Evolutionary conservation across 495 filamentous ascomycete genomes (phyloP).

Genomic region (Aspergillus bridgeri): DNA sequence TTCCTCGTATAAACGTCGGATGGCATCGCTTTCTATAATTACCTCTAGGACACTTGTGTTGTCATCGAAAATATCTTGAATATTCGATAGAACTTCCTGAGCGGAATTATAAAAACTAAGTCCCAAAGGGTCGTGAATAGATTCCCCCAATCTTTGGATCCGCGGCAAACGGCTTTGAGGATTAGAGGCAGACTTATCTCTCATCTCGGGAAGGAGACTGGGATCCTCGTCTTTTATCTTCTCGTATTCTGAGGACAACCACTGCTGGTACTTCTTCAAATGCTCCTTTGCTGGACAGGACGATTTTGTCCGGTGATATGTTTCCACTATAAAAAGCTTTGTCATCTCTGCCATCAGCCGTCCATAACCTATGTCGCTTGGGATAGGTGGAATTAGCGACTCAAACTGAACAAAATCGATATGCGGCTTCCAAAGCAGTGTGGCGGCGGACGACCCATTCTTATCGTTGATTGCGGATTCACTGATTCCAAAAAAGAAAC

Average conservation of each 20-base stretch:
- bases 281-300: background rate
- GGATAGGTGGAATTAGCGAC: background rate
- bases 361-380: background rate
- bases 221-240: background rate
- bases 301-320: background rate
- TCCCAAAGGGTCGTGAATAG: background rate
- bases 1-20: constrained; percentile 25
- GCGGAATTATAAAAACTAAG: background rate
- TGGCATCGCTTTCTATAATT: constrained; percentile 19
- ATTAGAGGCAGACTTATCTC: background rate
- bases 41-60: constrained; percentile 26
- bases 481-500: constrained; percentile 2
- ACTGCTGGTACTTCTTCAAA: constrained; percentile 1
- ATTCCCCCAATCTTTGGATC: background rate
- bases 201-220: constrained; percentile 1
- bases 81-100: background rate
- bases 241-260: background rate
- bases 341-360: background rate
- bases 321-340: constrained; percentile 5
- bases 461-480: background rate
- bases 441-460: background rate
- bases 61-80: constrained; percentile 9
- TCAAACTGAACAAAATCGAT: constrained; percentile 8
- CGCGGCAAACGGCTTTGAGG: too few species aligned
- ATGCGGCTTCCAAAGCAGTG: constrained; percentile 23